Base-by-base conservation (phyloP, 2,329 filamentous ascomycete species). In the Aurifilum marmelostoma region DNA sequence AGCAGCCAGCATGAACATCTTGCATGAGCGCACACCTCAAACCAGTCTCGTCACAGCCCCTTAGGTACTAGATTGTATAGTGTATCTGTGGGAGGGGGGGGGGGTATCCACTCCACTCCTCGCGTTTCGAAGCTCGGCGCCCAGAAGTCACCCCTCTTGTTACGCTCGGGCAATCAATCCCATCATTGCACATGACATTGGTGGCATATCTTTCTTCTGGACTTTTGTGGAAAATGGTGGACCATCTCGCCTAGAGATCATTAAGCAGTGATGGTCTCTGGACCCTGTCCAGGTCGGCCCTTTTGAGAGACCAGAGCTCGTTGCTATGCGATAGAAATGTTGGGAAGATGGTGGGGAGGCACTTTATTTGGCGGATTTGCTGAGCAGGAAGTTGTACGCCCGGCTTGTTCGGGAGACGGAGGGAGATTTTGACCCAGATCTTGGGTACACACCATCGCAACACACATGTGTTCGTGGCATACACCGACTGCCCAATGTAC, bases 81-180 rank as follows among this genome's bases (percentile, higher is more conserved):
- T 29, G 52, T 24, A 34, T 21, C n/a, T n/a, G 11, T 24, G 39
- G 37, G 39, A 65, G 37, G 27, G 60, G 47, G 61, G 37, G 27
- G 60, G 47, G 61, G 69, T 67, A 62, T 66, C 68, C 71, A 71
- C 69, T 66, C 68, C 71, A 71, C 69, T 68, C 43, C 70, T 70
- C 71, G 71, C 71, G 69, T 69, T 72, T 72, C 69, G 70, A 60
- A 68, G 65, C 67, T 68, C 68, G 66, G 56, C 54, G 65, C 60
- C 56, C 65, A 66, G 58, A 59, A 32, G 41, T n/a, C 41, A 65
- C 29, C 47, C 50, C n/a, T 24, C n/a, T 50, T 58, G 63, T 16
- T 27, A 41, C 27, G 52, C 29, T 50, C 52, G 63, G 63, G 63
- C 34, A 59, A 47, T n/a, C 43, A 56, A 43, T 58, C n/a, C 50